Evolutionary conservation across 129 eudicot genomes (phyloP), one percentile per base, ranked within the genome.

Genomic region (Flaveria ramosissima): DNA sequence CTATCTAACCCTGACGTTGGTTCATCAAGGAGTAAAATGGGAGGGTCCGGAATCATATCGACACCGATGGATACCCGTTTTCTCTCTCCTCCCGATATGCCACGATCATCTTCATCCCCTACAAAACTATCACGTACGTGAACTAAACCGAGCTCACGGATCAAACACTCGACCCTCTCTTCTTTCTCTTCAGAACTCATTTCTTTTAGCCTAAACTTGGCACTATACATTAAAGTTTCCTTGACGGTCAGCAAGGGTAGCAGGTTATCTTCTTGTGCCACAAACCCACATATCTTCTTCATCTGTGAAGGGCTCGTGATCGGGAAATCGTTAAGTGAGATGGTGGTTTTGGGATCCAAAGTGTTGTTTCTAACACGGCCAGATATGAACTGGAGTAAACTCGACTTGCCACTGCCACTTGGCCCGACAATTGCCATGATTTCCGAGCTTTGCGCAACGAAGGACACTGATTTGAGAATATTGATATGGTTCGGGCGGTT

Each of bases 371-470:
- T 72, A 15, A 86, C 88, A 69, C 96, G 84, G 14, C 99, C 99
- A 0, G 99, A 91, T 14, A 95, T 75, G 17, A 91, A 76, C 17
- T 88, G 84, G 19, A 91, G 87, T 16, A 95, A 87, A 41, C 96
- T 86, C n/a, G 99, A 91, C 84, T 95, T 95, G 13, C 99, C 99
- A 13, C 97, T 95, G 27, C 99, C 99, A 74, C 99, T 95, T 36
- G 97, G 99, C 51, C 99, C 99, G 4, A 95, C 97, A n/a, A 95
- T 73, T 13, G 99, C 99, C 52, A 91, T 89, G 81, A 91, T 89
- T 65, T 95, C 88, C 9, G 93, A 87, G 79, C 92, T 88, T 82
- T 82, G 88, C 6, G 97, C 96, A 0, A 74, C 48, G 45, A 95
- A 95, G 32, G 97, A 89, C 69, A 95, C 90, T 0, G 96, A 87